Evolutionary conservation across 495 filamentous ascomycete species (phyloP).

Genomic region (Cladorrhinum samala): DNA sequence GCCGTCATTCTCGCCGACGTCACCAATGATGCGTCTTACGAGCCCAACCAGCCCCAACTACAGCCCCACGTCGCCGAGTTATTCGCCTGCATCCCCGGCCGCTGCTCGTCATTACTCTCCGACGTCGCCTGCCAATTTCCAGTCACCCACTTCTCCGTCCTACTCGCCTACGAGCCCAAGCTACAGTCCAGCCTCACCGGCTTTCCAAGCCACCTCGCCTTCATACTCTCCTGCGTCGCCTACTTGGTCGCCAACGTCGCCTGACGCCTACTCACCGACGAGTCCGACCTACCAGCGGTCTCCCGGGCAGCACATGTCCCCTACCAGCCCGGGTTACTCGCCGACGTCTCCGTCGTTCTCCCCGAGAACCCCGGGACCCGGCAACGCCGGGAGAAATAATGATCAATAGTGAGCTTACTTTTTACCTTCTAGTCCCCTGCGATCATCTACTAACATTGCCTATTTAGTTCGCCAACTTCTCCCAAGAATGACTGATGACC

Average conservation of each 20-base stretch:
- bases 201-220: slow-evolving; percentile 52
- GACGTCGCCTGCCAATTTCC: slow-evolving; percentile 48
- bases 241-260: slow-evolving; percentile 61
- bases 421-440: not conserved
- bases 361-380: slow-evolving; percentile 36
- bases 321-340: slow-evolving; percentile 50
- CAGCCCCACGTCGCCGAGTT: slow-evolving; percentile 78
- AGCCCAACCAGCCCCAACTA: slow-evolving; percentile 62
- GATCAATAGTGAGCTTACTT: slow-evolving; percentile 31
- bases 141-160: slow-evolving; percentile 61
- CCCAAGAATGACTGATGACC: slow-evolving; percentile 27
- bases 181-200: slow-evolving; percentile 62
- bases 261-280: slow-evolving; percentile 69
- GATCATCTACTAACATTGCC: slow-evolving; percentile 10
- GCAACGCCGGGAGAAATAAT: slow-evolving; percentile 23
- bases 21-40: slow-evolving; percentile 58
- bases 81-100: slow-evolving; percentile 65
- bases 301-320: slow-evolving; percentile 45
- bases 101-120: slow-evolving; percentile 58
- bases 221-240: slow-evolving; percentile 70
- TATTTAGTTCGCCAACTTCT: slow-evolving; percentile 27
- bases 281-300: slow-evolving; percentile 63
- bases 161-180: slow-evolving; percentile 55
- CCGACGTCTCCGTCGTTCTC: slow-evolving; percentile 45
- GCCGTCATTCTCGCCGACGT: slow-evolving; percentile 79